Evolutionary conservation across 805 yeast genomes (phyloP).

Genomic region (Wickerhamomyces tratensis): DNA sequence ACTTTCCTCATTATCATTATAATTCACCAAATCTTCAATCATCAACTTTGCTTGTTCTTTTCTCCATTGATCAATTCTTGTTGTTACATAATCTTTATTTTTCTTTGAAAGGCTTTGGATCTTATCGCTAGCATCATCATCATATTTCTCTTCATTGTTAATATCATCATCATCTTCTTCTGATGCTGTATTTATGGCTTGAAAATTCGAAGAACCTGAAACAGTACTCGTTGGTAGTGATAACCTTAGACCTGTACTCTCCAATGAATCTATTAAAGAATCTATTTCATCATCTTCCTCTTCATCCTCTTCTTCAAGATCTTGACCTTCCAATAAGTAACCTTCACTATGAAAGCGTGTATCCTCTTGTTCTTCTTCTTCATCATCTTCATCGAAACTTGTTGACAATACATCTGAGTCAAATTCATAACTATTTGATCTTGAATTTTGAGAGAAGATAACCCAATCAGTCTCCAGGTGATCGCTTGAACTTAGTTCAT

Average conservation of each 20-base stretch:
- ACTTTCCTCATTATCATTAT: too few relatives aligned
- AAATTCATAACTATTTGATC: constrained; percentile 3
- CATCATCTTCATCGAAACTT: background rate
- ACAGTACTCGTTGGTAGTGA: constrained; percentile 11
- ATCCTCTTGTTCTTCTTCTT: background rate
- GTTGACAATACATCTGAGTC: constrained; percentile 1
- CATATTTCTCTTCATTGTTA: too few relatives aligned
- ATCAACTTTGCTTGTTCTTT: constrained; percentile 17
- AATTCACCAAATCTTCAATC: constrained; percentile 10
- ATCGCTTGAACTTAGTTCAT: background rate
- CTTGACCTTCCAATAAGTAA: too few relatives aligned
- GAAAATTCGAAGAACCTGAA: constrained; percentile 6
- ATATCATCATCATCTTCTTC: constrained; percentile 2
- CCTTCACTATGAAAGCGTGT: too few relatives aligned
- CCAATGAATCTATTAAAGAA: constrained; percentile 17
- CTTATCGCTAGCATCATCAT: background rate
- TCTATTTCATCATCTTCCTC: constrained; percentile 14
- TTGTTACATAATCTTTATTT: constrained; percentile 13
- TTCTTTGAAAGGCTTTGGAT: background rate
- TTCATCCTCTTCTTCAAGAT: too few relatives aligned
- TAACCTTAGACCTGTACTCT: constrained; percentile 5
- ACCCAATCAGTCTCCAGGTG: constrained; percentile 17
- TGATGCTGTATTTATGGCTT: background rate
- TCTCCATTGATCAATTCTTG: constrained; percentile 18
- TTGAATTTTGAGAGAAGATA: constrained; percentile 12